phyloP scores from a whole-genome alignment of 2,329 filamentous ascomycete genomes.

The Chalaropsis thielavioides region DNA sequence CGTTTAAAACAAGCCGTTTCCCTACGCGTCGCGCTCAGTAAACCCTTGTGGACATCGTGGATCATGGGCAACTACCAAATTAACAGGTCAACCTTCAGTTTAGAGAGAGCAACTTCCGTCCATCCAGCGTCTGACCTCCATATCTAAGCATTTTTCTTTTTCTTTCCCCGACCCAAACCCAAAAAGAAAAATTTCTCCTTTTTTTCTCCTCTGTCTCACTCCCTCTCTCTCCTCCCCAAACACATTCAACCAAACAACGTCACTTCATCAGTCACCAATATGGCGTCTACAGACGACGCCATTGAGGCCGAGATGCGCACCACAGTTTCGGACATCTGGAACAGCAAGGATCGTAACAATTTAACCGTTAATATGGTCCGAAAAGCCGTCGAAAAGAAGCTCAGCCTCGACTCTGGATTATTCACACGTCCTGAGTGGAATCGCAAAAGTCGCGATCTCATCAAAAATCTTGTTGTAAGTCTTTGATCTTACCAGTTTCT shows the following conservation, averaged over 20 bases:
- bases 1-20: background rate
- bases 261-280: constrained; percentile 19
- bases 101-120: background rate
- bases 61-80: background rate
- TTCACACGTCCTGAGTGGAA: constrained; percentile 41
- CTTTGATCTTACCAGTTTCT: background rate
- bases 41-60: background rate
- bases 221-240: background rate
- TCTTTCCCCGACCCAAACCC: too few relatives aligned
- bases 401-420: constrained; percentile 37
- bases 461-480: constrained; percentile 41
- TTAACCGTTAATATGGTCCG: constrained; percentile 45
- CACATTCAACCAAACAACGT: background rate
- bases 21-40: background rate
- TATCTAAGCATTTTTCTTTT: background rate
- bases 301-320: constrained; percentile 34
- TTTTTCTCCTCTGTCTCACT: background rate
- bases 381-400: constrained; percentile 34
- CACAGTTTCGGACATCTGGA: constrained; percentile 34
- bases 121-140: background rate
- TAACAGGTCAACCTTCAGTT: background rate
- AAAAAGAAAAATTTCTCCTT: background rate
- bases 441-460: constrained; percentile 41
- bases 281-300: constrained; percentile 30
- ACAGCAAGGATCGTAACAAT: constrained; percentile 28